Conservation (phyloP, 768 basidiomycete species). For the Russula vinacea region DNA sequence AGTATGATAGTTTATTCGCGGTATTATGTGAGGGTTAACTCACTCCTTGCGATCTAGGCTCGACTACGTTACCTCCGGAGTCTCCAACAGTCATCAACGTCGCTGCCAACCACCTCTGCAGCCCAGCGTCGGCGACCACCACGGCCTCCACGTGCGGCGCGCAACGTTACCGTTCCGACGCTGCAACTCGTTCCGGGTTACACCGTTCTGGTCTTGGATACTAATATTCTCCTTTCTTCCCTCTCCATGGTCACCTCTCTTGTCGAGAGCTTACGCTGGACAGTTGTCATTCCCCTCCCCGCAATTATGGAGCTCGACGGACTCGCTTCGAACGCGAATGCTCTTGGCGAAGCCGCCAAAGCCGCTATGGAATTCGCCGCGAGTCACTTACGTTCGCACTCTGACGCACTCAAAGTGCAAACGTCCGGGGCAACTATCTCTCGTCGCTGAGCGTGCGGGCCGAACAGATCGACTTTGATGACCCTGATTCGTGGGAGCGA, state of each 20-base stretch:
- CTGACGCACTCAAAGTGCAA: slow-evolving; percentile 83
- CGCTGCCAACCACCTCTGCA: slow-evolving; percentile 32
- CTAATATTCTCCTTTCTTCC: slow-evolving; percentile 89
- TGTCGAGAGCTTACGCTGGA: slow-evolving; percentile 81
- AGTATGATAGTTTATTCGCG: slow-evolving; percentile 42
- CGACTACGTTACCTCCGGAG: slow-evolving; percentile 70
- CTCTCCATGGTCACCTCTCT: slow-evolving; percentile 68
- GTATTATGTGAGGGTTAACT: slow-evolving; percentile 4
- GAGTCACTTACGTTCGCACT: slow-evolving; percentile 68
- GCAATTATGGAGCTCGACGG: slow-evolving; percentile 98
- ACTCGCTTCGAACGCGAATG: slow-evolving; percentile 57
- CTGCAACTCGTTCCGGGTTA: slow-evolving; percentile 76
- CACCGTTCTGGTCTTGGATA: slow-evolving; percentile 88
- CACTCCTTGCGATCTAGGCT: slow-evolving; percentile 44
- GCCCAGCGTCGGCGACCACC: slow-evolving; percentile 29
- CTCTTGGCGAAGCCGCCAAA: slow-evolving; percentile 72
- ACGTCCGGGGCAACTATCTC: slow-evolving; percentile 95
- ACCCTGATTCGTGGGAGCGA: slow-evolving; percentile 48
- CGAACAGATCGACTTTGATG: slow-evolving; percentile 75
- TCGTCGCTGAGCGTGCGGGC: slow-evolving; percentile 75
- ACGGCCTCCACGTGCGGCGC: slow-evolving; percentile 34
- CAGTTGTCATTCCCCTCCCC: slow-evolving; percentile 85
- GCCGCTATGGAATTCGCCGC: slow-evolving; percentile 74
- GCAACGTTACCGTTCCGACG: slow-evolving; percentile 38
- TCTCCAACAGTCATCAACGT: slow-evolving; percentile 50